Evolutionary conservation across 179 eudicot species (phyloP).

Genomic region (Pouteria campechiana): DNA sequence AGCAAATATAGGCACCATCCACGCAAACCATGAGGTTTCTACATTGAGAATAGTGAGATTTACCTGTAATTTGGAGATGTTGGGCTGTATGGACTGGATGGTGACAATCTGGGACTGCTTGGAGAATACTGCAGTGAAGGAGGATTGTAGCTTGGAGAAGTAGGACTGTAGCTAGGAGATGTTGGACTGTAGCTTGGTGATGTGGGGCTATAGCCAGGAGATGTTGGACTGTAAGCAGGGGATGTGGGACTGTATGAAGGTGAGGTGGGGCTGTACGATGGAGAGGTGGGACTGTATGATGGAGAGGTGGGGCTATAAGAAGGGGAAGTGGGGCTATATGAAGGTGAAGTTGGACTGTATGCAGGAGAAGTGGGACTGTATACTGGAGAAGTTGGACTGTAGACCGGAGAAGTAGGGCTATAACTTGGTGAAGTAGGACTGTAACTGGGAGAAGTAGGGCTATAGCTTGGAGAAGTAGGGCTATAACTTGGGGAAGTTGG

Average conservation of each 20-base stretch:
- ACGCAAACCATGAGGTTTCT: no score
- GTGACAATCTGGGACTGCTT: constrained; percentile 47
- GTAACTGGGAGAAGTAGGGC: constrained; percentile 83
- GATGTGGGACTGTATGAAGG: constrained; percentile 84
- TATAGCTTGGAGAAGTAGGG: constrained; percentile 73
- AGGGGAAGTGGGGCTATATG: constrained; percentile 74
- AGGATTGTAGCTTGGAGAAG: constrained; percentile 69
- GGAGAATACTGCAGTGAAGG: constrained; percentile 64
- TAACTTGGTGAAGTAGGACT: constrained; percentile 78
- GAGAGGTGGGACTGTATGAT: constrained; percentile 79
- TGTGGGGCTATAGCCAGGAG: constrained; percentile 74
- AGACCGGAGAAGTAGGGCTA: constrained; percentile 81
- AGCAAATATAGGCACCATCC: no score
- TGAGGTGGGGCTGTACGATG: constrained; percentile 80
- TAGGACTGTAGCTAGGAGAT: constrained; percentile 55
- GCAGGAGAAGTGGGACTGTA: constrained; percentile 92
- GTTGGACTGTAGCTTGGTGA: constrained; percentile 84
- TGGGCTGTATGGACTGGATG: constrained; percentile 61
- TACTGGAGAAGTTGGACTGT: constrained; percentile 83
- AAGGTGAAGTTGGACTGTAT: constrained; percentile 81
- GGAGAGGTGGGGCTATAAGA: constrained; percentile 83
- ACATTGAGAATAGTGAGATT: neutral
- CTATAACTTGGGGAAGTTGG: constrained; percentile 83
- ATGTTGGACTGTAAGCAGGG: constrained; percentile 71
- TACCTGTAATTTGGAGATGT: constrained; percentile 62